Conservation (phyloP, 2,329 filamentous ascomycete genomes). For the Fusarium cyanostomum region DNA sequence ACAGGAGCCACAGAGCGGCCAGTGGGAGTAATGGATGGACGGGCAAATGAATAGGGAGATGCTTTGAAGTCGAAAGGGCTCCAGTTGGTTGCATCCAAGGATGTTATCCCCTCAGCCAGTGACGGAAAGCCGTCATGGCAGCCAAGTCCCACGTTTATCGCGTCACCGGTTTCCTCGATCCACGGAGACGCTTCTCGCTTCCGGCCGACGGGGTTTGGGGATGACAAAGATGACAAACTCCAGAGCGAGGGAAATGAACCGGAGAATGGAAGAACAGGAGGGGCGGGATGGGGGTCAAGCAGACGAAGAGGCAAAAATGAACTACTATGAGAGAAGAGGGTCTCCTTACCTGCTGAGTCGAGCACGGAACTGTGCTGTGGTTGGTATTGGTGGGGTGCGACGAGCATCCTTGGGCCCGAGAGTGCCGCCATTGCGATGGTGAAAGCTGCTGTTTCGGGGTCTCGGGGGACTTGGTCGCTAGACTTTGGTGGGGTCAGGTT, state of each 20-base stretch:
- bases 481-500: background rate
- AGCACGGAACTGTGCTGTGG: slow-evolving; percentile 33
- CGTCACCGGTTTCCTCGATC: slow-evolving; percentile 26
- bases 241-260: slow-evolving; percentile 24
- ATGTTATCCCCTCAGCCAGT: slow-evolving; percentile 23
- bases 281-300: slow-evolving; percentile 9
- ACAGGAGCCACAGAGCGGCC: slow-evolving; percentile 4
- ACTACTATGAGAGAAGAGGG: slow-evolving; percentile 23
- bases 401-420: slow-evolving; percentile 37
- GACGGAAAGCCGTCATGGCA: slow-evolving; percentile 15
- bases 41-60: slow-evolving; percentile 7
- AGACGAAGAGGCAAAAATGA: slow-evolving; percentile 24
- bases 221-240: slow-evolving; percentile 21
- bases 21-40: slow-evolving; percentile 8
- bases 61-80: slow-evolving; percentile 2
- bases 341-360: slow-evolving; percentile 40
- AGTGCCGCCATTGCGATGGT: slow-evolving; percentile 38
- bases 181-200: slow-evolving; percentile 37
- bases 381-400: slow-evolving; percentile 38
- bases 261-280: slow-evolving; percentile 7
- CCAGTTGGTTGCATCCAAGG: slow-evolving; percentile 13
- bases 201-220: slow-evolving; percentile 7
- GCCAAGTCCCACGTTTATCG: slow-evolving; percentile 33
- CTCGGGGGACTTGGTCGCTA: slow-evolving; percentile 5
- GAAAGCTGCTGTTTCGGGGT: slow-evolving; percentile 12